Evolutionary conservation across 768 basidiomycete genomes (phyloP), one percentile per base, ranked within the genome.

Genomic region (Rhodotorula paludigena): DNA sequence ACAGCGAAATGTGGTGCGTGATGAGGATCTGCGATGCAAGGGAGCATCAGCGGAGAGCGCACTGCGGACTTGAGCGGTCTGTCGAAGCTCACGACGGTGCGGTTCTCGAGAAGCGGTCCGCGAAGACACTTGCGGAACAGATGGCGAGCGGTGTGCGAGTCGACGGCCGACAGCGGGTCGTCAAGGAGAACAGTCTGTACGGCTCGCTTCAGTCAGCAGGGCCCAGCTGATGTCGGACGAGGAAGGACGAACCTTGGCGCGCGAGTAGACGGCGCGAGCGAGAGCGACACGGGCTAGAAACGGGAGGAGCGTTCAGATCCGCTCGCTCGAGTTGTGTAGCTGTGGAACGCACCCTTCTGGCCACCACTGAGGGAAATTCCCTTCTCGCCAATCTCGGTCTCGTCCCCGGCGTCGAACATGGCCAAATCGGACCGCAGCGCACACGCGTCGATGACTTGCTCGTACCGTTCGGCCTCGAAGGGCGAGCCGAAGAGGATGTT

Each of bases 181-280:
- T 75, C 74, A 2, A 75, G 65, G 32, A 76, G 60, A 45, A 76
- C 62, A 18, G 64, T 65, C 60, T 71, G 89, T n/a, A n/a, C n/a
- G n/a, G n/a, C n/a, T n/a, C n/a, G n/a, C n/a, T n/a, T n/a, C n/a
- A n/a, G n/a, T n/a, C 3, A 90, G 38, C 38, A 10, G n/a, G 39
- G n/a, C n/a, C n/a, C n/a, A 16, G 14, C 14, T 15, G 21, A 33
- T 3, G 23, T 32, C 7, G 25, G 5, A 10, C 2, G 23, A 45
- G 20, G 25, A n/a, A 89, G 7, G 89, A 11, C 58, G 41, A 21
- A 69, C 68, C 63, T 90, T 25, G 89, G 84, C 71, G 88, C 92
- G 78, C 66, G 90, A 91, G 52, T 96, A 93, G n/a, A 96, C 86
- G 10, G 93, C 92, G 49, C 93, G 86, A 47, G 90, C 88, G n/a